Evolutionary conservation across 768 basidiomycete species (phyloP).

Genomic region (Tulasnella calospora): DNA sequence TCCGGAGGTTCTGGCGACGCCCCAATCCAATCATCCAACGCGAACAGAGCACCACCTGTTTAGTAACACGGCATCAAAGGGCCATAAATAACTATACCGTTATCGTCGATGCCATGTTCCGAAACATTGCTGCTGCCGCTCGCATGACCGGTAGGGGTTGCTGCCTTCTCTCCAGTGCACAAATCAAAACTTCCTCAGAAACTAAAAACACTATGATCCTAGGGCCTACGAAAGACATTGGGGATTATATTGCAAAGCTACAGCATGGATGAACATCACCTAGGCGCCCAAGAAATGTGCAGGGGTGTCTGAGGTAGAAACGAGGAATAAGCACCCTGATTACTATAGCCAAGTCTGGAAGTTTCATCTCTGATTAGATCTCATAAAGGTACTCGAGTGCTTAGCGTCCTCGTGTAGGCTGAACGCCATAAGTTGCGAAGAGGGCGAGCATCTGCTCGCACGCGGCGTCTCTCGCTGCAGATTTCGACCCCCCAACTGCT

Average conservation of each 20-base stretch:
- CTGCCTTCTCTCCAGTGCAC: background rate
- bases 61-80: background rate
- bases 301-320: background rate
- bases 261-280: background rate
- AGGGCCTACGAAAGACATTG: background rate
- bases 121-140: background rate
- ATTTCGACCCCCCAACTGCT: background rate
- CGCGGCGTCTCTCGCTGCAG: background rate
- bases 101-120: background rate
- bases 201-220: too few species aligned
- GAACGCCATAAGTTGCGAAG: background rate
- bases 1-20: too few species aligned
- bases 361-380: too few species aligned
- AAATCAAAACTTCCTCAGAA: background rate
- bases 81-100: background rate
- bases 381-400: too few species aligned
- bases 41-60: background rate
- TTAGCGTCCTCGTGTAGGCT: background rate
- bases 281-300: too few species aligned
- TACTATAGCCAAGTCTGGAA: too few species aligned
- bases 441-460: background rate
- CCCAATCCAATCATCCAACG: background rate
- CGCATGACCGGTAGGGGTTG: background rate
- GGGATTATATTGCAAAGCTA: background rate
- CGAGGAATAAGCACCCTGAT: too few species aligned